Percentiles rank a stretch among this genome's conserved stretches.
Evolutionary conservation across 306 rosid species (phyloP).

Genomic region (Oemleria cerasiformis): DNA sequence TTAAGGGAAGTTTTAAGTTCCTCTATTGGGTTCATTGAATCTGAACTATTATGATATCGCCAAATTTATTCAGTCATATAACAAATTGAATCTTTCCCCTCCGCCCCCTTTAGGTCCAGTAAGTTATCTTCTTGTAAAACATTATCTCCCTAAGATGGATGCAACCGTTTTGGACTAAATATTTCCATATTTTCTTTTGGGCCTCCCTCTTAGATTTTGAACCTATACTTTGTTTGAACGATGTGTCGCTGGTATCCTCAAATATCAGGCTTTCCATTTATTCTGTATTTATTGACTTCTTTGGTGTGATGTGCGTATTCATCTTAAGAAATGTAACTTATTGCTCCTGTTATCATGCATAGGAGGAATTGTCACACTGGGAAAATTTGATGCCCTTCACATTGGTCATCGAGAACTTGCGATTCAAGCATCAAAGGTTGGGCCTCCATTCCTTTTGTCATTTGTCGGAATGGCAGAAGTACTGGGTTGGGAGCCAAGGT

Average conservation of each 20-base stretch:
- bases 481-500: constrained; percentile 95
- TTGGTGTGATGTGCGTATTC: background rate
- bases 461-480: constrained; percentile 90
- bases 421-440: constrained; percentile 88
- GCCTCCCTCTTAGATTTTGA: background rate
- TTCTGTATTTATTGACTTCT: background rate
- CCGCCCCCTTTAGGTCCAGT: background rate
- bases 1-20: background rate
- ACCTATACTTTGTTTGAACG: background rate
- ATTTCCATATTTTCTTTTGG: background rate
- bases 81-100: background rate
- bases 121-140: background rate
- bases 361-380: constrained; percentile 95
- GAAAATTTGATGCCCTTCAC: constrained; percentile 95
- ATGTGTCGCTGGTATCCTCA: background rate
- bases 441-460: constrained; percentile 88
- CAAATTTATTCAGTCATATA: background rate
- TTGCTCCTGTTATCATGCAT: constrained; percentile 22
- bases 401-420: constrained; percentile 96
- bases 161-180: background rate
- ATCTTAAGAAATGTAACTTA: background rate
- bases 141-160: background rate
- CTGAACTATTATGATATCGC: background rate
- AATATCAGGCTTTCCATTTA: background rate
- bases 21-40: background rate